Evolutionary conservation across 495 filamentous ascomycete species (phyloP), one percentile per base, ranked within the genome.

Genomic region (Trichocladium antarcticum): DNA sequence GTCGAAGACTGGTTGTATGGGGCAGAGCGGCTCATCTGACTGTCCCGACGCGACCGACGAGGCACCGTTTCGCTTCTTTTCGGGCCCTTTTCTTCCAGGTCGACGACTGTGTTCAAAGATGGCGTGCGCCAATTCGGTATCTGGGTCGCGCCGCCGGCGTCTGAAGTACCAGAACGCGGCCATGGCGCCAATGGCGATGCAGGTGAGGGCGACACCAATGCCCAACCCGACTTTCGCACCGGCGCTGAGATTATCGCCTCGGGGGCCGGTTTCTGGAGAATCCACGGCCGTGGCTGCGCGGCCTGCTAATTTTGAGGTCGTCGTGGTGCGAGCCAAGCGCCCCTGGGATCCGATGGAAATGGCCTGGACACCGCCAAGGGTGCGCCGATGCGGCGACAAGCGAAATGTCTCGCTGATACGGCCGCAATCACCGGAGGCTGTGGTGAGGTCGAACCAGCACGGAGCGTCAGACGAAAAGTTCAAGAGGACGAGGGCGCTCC

Each of bases 1-100:
- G 37, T 65, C 63, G 27, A 52, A 56, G 32, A 65, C 51, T 3
- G 61, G 61, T 22, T 64, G 61, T 16, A 63, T 50, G 14, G 60
- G 60, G 20, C 54, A 58, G 10, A 63, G 49, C 1, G 58, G 55
- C 29, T 57, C 56, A 11, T 65, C 58, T 1, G 57, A 62, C 14
- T 42, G 46, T 2, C 53, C 51, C 17, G 62, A 61, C 6, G 48
- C 35, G 12, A 55, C 49, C 9, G 62, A 63, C 2, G 53, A 28
- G 1, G 49, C 38, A 32, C 51, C 44, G 1, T 19, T 36, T 10
- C 59, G 40, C 10, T 45, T 43, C 42, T 60, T 58, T 17, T 57
- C 57, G 11, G 53, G 51, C 10, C 44, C 50, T 28, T 38, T 56
- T 45, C 54, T 55, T 14, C 58, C 58, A 11, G 21, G 1, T 19